A percentile compares a stretch with the other conserved stretches of the same genome.
Evolutionary conservation across 2,329 filamentous ascomycete genomes (phyloP).

Genomic region (Atkinsonella hypoxylon): DNA sequence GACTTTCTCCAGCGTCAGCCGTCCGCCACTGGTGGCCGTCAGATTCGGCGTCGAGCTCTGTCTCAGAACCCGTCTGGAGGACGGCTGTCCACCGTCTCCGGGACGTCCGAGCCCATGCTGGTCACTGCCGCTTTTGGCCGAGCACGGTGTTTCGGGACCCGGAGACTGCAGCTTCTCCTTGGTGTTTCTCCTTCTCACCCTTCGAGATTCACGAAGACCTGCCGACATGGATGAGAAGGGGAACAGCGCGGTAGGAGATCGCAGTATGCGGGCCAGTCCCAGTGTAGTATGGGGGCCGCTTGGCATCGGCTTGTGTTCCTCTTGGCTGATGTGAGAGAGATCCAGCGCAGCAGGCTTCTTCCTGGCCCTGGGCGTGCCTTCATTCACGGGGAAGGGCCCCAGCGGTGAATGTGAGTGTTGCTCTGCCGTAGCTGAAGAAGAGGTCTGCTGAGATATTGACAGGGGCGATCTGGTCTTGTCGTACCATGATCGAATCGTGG

Average conservation of each 20-base stretch:
- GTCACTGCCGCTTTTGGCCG: conserved; percentile 16
- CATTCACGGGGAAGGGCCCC: conserved; percentile 32
- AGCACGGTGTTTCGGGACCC: conserved; percentile 11
- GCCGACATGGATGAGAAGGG: conserved; percentile 18
- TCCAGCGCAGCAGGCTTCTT: conserved; percentile 39
- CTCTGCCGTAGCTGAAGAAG: conserved; percentile 45
- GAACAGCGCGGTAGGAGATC: conserved; percentile 32
- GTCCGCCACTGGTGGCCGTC: not conserved
- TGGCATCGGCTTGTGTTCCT: not conserved
- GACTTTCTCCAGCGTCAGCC: not conserved
- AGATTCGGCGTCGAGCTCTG: conserved; percentile 11
- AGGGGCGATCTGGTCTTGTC: conserved; percentile 44
- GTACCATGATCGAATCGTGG: conserved; percentile 45
- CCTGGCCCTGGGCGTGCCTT: conserved; percentile 15
- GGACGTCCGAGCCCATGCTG: conserved; percentile 16
- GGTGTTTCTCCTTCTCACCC: conserved; percentile 23
- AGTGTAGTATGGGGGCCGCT: conserved; percentile 14
- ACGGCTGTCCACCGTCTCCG: conserved; percentile 42
- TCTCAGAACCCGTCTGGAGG: conserved; percentile 31
- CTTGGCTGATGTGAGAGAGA: conserved; percentile 22
- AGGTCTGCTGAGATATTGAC: conserved; percentile 47
- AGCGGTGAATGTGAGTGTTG: conserved; percentile 36
- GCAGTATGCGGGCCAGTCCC: conserved; percentile 24
- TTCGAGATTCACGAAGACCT: conserved; percentile 15
- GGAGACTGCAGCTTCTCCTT: conserved; percentile 22